Base-by-base conservation (phyloP, 768 basidiomycete species). In the Agaricus blazei region DNA sequence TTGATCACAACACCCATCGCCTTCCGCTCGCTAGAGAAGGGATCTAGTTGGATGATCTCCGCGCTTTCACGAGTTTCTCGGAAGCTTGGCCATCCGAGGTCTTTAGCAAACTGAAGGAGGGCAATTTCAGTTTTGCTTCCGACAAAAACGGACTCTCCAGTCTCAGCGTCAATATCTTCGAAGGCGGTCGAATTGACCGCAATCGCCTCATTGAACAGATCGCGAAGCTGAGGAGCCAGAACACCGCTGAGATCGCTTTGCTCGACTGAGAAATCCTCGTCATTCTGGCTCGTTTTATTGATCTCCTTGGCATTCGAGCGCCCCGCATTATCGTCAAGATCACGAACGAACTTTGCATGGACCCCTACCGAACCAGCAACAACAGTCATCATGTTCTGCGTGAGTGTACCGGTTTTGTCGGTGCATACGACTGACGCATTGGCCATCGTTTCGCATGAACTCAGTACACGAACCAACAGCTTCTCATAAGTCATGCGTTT, bases 381-480 rank as follows among this genome's bases (percentile, higher is more conserved):
- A 60, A 98, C 91, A 9, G 88, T 84, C 97, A 99, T 99, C 61
- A 74, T 74, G 72, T 98, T 98, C 66, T 92, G 88, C 0, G 97
- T 99, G 24, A 99, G 85, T 8, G 96, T 98, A 37, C 96, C 96
- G 1, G 94, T 96, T 74, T 96, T 95, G 77, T 95, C 93, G 12
- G 93, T 95, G 71, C 93, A 94, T 3, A 98, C 83, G 56, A 98
- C 94, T 23, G 90, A 95, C 4, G 96, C 91, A 63, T 98, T 98
- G 23, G 91, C 96, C 96, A 98, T 98, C 0, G 93, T 98, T 73
- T 99, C 97, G 70, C 96, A 98, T 11, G 94, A 94, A 6, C 91
- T 91, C 34, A 99, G 83, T 4, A 98, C 91, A 52, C 96, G 93
- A 29, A 98, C 97, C 42, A 99, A 83, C 0, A 98, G 77, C 51